These are phyloP conservation scores for Fusarium camptoceras DNA, from an alignment of 2,329 filamentous ascomycete genomes.

Conservation along the genomic window DNA sequence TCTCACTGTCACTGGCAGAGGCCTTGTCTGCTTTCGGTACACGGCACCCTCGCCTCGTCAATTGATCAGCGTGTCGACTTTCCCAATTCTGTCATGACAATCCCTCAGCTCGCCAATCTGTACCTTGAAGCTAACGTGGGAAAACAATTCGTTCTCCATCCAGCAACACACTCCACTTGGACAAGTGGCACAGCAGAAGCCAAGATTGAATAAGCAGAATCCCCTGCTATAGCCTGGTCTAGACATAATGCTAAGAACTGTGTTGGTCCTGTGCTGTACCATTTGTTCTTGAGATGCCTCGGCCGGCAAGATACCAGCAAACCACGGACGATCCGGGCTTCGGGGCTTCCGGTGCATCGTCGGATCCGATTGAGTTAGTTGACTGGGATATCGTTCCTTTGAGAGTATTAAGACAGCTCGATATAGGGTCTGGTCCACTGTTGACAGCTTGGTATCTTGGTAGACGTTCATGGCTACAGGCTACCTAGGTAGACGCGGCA, in stretches of 20 bases:
- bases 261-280: background rate
- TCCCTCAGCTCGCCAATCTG: slow-evolving; percentile 38
- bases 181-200: background rate
- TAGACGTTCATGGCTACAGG: background rate
- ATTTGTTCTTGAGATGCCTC: background rate
- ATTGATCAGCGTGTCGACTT: slow-evolving; percentile 20
- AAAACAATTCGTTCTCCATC: slow-evolving; percentile 6
- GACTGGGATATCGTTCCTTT: background rate
- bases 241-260: background rate
- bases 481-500: background rate
- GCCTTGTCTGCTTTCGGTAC: background rate
- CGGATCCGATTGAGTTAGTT: background rate
- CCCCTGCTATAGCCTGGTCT: background rate
- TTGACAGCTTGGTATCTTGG: background rate
- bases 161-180: slow-evolving; percentile 1
- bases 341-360: background rate
- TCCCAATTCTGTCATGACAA: background rate
- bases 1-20: slow-evolving; percentile 11
- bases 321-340: background rate
- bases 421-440: background rate
- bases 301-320: background rate
- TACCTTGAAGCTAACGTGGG: background rate
- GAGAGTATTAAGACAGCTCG: background rate
- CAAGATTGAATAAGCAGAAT: background rate
- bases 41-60: slow-evolving; percentile 16